Evolutionary conservation across 2,329 filamentous ascomycete genomes (phyloP).

Genomic region (Colletotrichum kahawae): DNA sequence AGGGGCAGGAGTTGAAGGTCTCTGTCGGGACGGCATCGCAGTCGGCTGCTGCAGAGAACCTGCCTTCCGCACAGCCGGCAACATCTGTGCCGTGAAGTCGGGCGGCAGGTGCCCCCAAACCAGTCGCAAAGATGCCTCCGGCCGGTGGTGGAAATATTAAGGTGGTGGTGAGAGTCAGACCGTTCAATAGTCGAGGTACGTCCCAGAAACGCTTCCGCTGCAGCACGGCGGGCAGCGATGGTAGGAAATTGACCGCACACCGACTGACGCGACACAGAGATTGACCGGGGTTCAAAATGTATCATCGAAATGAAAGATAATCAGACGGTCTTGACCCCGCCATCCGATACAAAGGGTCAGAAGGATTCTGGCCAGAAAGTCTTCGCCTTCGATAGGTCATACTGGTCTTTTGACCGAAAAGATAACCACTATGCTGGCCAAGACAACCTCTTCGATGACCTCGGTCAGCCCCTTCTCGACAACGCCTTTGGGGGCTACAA

Average conservation of each 20-base stretch:
- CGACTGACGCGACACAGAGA: conserved; percentile 62
- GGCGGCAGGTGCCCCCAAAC: conserved; percentile 15
- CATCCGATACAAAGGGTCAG: conserved; percentile 68
- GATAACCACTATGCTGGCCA: conserved; percentile 88
- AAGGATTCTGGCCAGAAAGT: conserved; percentile 79
- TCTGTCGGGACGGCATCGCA: neutral
- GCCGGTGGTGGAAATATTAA: conserved; percentile 95
- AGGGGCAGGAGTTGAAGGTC: neutral
- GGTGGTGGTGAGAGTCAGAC: conserved; percentile 95
- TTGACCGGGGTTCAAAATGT: conserved; percentile 90
- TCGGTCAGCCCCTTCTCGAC: conserved; percentile 89
- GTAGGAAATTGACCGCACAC: neutral
- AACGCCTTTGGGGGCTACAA: conserved; percentile 99
- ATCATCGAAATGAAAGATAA: conserved; percentile 95
- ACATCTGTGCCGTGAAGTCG: conserved; percentile 1
- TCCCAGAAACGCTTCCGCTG: neutral
- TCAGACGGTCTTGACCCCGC: conserved; percentile 85
- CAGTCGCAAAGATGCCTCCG: conserved; percentile 59
- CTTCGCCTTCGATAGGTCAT: conserved; percentile 96
- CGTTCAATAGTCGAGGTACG: conserved; percentile 93
- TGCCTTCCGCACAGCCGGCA: conserved; percentile 12
- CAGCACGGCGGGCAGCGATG: neutral
- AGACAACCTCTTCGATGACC: conserved; percentile 84
- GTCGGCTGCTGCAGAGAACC: neutral
- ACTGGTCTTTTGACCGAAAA: conserved; percentile 93